These are phyloP conservation scores for Apiospora sp. DNA, from an alignment of 2,329 filamentous ascomycete genomes.

Conservation along the genomic window DNA sequence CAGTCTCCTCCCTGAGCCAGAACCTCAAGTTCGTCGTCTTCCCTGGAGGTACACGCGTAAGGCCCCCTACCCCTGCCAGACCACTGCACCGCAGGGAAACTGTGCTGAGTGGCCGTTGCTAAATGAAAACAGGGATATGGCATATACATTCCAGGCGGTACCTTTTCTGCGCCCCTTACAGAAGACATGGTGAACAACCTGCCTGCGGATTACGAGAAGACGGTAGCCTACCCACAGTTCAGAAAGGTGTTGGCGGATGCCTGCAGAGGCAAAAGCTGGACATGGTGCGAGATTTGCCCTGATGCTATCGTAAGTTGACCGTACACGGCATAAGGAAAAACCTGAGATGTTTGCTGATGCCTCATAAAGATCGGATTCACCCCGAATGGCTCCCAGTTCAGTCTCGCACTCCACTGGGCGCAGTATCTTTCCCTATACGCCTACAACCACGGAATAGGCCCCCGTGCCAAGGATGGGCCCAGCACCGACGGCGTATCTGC, in stretches of 20 bases:
- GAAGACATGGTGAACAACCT: constrained; percentile 45
- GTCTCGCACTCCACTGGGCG: constrained; percentile 49
- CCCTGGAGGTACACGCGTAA: constrained; percentile 45
- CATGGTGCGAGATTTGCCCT: constrained; percentile 49
- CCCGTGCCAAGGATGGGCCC: neutral
- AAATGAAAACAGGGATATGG: constrained; percentile 44
- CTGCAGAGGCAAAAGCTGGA: constrained; percentile 42
- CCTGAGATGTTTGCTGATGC: neutral
- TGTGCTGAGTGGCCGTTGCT: too few species aligned
- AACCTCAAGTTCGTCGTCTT: constrained; percentile 44
- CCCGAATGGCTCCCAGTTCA: constrained; percentile 47
- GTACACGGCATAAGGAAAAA: neutral
- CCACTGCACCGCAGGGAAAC: neutral
- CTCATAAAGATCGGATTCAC: constrained; percentile 43
- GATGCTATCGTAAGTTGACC: constrained; percentile 42
- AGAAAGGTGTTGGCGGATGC: constrained; percentile 42
- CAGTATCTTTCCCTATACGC: constrained; percentile 49
- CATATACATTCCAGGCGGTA: constrained; percentile 46
- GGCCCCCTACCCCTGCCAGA: neutral
- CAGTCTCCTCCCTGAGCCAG: constrained; percentile 35
- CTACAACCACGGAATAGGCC: constrained; percentile 35
- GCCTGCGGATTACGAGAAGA: constrained; percentile 44
- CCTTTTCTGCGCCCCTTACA: constrained; percentile 42
- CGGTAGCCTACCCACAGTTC: constrained; percentile 46
- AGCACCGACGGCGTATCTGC: neutral